Evolutionary conservation across 768 basidiomycete genomes (phyloP), one percentile per base, ranked within the genome.

Genomic region (Dioszegia aurantiaca): DNA sequence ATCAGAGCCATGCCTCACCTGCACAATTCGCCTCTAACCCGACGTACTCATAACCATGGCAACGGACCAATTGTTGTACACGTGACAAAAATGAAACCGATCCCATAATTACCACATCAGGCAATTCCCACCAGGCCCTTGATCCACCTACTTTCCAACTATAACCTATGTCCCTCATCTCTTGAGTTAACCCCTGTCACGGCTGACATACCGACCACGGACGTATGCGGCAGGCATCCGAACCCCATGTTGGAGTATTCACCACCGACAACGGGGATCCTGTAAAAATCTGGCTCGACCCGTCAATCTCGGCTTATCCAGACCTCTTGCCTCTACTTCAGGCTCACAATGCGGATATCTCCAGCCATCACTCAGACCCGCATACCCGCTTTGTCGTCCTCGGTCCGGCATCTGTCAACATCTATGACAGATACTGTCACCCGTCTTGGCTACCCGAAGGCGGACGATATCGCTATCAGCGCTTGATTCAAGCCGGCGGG

Each of bases 241-340:
- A n/a, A n/a, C n/a, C n/a, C n/a, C 33, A 33, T 33, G 33, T 33
- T 33, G 33, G 8, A 33, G 33, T 48, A 4, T 51, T 51, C 26
- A 17, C 12, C 4, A 28, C 36, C 3, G 51, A 39, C 1, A 30
- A 19, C 40, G 54, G 56, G 14, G 59, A 57, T 1, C 28, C 26
- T 4, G 28, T 67, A 14, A 11, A 54, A 23, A 53, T 67, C 21
- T 67, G 65, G 65, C 49, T 67, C 19, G 65, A 67, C 43, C 40
- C 56, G 1, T 17, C 33, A 2, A 19, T 65, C 6, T 23, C 51
- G 4, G 2, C 39, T 8, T 40, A 23, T 21, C 8, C 33, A 4
- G 21, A 52, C 8, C 39, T 52, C 37, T n/a, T 2, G 2, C 17
- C 31, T 6, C 24, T 41, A 12, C 17, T 52, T 21, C 51, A 40